A percentile compares a stretch with the other conserved stretches of the same genome.
Conservation (phyloP, 1,284 basidiomycete species). For the Hemileia vastatrix region DNA sequence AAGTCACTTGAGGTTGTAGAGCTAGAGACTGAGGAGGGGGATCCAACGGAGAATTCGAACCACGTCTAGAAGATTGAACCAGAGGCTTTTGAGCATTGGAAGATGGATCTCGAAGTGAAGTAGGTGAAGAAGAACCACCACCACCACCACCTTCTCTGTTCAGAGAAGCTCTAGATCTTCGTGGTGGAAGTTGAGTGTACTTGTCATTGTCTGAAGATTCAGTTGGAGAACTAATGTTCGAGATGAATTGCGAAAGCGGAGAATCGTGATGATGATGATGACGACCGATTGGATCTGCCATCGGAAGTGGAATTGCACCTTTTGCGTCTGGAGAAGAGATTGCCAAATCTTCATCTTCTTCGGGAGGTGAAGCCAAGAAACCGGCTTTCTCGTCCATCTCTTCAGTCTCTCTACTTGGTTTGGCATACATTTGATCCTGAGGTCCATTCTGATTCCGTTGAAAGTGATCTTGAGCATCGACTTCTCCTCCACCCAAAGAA, state of each 20-base stretch:
- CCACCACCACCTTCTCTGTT: not conserved
- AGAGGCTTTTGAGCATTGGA: not conserved
- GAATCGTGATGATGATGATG: not conserved
- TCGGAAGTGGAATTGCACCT: not conserved
- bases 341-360: not conserved
- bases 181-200: constrained; percentile 23
- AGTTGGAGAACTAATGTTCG: constrained; percentile 36
- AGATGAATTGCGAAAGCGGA: not conserved
- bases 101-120: not conserved
- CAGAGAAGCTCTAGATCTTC: not conserved
- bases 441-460: not conserved
- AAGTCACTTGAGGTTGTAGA: not conserved
- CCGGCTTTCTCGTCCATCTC: not conserved
- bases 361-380: not conserved
- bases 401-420: not conserved
- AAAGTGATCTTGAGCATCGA: not conserved
- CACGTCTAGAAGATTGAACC: not conserved
- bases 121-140: not conserved
- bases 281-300: not conserved
- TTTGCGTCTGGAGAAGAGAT: not conserved
- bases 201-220: constrained; percentile 39
- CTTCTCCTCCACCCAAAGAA: constrained; percentile 8
- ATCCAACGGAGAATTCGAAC: not conserved
- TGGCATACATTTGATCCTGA: not conserved
- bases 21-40: not conserved